These are phyloP conservation scores for Venturia pyrina DNA, from an alignment of 2,329 filamentous ascomycete species.

Conservation along the genomic window DNA sequence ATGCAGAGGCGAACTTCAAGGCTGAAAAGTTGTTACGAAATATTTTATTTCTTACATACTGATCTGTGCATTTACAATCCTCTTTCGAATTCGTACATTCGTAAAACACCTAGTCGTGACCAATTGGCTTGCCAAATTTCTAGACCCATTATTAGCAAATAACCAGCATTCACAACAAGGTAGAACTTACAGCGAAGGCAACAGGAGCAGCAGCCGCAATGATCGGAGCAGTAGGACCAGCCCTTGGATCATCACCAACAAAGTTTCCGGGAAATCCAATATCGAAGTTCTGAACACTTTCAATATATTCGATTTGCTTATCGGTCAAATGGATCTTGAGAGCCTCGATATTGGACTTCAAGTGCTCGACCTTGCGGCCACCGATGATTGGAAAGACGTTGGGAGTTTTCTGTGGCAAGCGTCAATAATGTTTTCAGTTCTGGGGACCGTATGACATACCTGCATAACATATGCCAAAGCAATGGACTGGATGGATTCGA, in stretches of 20 bases:
- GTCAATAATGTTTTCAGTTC: background rate
- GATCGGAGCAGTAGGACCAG: background rate
- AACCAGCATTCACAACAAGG: background rate
- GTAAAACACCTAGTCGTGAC: background rate
- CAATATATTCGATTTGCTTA: slow-evolving; percentile 55
- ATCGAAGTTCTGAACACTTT: slow-evolving; percentile 48
- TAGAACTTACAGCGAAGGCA: background rate
- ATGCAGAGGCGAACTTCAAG: too few relatives aligned
- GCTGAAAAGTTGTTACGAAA: too few relatives aligned
- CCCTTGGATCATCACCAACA: slow-evolving; percentile 23
- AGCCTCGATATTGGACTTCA: slow-evolving; percentile 58
- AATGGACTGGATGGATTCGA: slow-evolving; percentile 37
- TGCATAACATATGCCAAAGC: slow-evolving; percentile 56
- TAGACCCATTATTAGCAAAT: background rate
- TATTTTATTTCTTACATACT: background rate
- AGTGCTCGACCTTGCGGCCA: slow-evolving; percentile 55
- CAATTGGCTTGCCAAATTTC: background rate
- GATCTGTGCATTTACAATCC: background rate
- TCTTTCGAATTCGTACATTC: background rate
- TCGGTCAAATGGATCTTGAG: slow-evolving; percentile 47
- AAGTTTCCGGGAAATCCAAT: slow-evolving; percentile 56
- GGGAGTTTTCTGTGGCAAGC: slow-evolving; percentile 45
- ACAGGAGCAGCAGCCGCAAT: background rate
- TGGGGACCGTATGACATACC: background rate
- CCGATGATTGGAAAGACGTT: slow-evolving; percentile 64